Conservation (phyloP, 305 asterid genomes). For the Fraxinus greggii region DNA sequence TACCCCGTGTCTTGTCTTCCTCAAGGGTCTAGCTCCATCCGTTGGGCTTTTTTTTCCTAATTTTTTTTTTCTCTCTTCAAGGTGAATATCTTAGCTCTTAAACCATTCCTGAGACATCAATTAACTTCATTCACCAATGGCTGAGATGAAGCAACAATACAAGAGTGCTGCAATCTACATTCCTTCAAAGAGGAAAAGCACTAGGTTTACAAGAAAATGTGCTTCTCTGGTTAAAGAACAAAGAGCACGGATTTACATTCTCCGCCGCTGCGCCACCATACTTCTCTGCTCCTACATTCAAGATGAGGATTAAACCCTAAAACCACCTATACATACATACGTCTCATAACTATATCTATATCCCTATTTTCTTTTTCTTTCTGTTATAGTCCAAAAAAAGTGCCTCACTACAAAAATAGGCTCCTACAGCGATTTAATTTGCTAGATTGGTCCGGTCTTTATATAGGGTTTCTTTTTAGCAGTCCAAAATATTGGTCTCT, state of each 20-base stretch:
- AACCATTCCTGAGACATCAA: background rate
- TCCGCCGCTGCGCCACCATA: constrained; percentile 93
- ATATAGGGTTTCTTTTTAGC: constrained; percentile 19
- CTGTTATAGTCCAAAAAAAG: background rate
- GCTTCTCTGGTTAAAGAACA: constrained; percentile 72
- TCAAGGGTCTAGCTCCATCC: constrained; percentile 75
- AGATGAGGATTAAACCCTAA: constrained; percentile 53
- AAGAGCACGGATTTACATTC: constrained; percentile 73
- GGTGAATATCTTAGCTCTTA: background rate
- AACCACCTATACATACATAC: background rate
- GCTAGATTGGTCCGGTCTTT: constrained; percentile 25
- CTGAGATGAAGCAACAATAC: constrained; percentile 32
- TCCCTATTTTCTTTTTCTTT: background rate
- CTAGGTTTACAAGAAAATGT: constrained; percentile 68
- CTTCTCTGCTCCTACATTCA: constrained; percentile 82
- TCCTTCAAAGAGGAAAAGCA: constrained; percentile 44
- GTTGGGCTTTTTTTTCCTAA: constrained; percentile 65
- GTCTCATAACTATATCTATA: background rate
- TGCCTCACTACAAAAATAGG: background rate
- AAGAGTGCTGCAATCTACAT: constrained; percentile 22
- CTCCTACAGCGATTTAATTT: background rate
- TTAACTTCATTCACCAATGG: constrained; percentile 31
- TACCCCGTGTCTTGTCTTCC: constrained; percentile 17
- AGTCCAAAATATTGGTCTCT: constrained; percentile 7
- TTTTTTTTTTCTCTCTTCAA: background rate